Evolutionary conservation across 2,329 filamentous ascomycete species (phyloP).

Genomic region (Hypoxylon sp.): DNA sequence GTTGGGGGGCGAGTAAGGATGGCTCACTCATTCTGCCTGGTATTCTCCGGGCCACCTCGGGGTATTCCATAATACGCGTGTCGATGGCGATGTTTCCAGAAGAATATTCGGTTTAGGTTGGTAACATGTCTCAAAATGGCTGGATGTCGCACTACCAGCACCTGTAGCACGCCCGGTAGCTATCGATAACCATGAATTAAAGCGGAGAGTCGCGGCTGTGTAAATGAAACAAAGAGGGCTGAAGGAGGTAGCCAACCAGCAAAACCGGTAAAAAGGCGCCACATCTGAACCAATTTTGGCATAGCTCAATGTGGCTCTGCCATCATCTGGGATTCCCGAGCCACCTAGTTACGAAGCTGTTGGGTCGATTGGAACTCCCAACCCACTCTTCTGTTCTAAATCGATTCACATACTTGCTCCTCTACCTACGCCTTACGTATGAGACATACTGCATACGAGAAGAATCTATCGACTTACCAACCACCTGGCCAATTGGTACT

Average conservation of each 20-base stretch:
- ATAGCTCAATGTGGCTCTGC: constrained; percentile 29
- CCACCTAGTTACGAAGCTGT: constrained; percentile 34
- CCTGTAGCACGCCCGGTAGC: constrained; percentile 14
- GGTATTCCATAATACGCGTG: constrained; percentile 44
- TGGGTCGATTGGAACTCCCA: constrained; percentile 1
- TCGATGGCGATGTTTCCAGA: constrained; percentile 35
- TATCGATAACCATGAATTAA: constrained; percentile 35
- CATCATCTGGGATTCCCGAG: constrained; percentile 31
- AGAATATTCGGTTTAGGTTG: constrained; percentile 33
- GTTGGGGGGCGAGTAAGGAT: constrained; percentile 19
- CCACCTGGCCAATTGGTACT: constrained; percentile 18
- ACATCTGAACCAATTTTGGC: constrained; percentile 14
- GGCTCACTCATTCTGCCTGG: constrained; percentile 23
- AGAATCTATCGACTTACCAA: constrained; percentile 5
- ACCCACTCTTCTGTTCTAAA: constrained; percentile 4
- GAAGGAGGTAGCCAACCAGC: constrained; percentile 29
- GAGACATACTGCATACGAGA: not conserved
- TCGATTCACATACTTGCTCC: constrained; percentile 3
- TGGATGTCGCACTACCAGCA: constrained; percentile 24
- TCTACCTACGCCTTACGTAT: not conserved
- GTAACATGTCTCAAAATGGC: constrained; percentile 37
- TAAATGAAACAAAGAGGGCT: constrained; percentile 29
- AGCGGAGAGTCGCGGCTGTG: constrained; percentile 25
- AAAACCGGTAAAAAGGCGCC: constrained; percentile 25
- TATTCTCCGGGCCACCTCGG: constrained; percentile 42